Percentiles rank a stretch among this genome's conserved stretches.
phyloP scores from a whole-genome alignment of 208 protist genomes.

The Leishmania arabica region DNA sequence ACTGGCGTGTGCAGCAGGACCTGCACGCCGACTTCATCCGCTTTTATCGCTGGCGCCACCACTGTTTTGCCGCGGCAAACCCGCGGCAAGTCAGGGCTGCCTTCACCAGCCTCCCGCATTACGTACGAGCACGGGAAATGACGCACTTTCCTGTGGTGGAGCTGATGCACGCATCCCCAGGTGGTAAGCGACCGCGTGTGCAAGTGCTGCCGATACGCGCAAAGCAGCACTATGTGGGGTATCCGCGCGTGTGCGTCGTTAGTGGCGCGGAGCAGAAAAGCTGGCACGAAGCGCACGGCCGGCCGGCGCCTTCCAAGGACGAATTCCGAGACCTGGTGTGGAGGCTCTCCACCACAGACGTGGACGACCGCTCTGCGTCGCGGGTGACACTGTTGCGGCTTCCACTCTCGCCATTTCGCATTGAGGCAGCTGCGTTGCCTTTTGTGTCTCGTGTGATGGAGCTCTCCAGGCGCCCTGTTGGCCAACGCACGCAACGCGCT shows the following conservation, averaged over 20 bases:
- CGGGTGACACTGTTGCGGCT: conserved; percentile 20
- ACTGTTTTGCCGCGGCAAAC: not conserved
- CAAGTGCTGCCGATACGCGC: conserved; percentile 34
- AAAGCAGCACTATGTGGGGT: conserved; percentile 10
- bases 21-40: conserved; percentile 25
- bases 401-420: conserved; percentile 18
- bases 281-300: conserved; percentile 11
- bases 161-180: conserved; percentile 4
- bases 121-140: conserved; percentile 27
- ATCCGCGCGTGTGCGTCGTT: conserved; percentile 42
- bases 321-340: not conserved
- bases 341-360: not conserved
- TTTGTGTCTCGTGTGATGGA: conserved; percentile 11
- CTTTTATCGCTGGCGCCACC: conserved; percentile 16
- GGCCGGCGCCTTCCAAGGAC: too few relatives aligned
- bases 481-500: not conserved
- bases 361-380: not conserved
- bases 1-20: conserved; percentile 19
- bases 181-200: not conserved
- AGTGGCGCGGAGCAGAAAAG: conserved; percentile 30
- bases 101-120: conserved; percentile 32
- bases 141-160: conserved; percentile 38
- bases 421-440: conserved; percentile 21
- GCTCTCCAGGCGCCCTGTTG: not conserved
- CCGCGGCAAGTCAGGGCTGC: conserved; percentile 4